Conservation (phyloP, 331 rosid genomes). For the Ulmus americana region DNA sequence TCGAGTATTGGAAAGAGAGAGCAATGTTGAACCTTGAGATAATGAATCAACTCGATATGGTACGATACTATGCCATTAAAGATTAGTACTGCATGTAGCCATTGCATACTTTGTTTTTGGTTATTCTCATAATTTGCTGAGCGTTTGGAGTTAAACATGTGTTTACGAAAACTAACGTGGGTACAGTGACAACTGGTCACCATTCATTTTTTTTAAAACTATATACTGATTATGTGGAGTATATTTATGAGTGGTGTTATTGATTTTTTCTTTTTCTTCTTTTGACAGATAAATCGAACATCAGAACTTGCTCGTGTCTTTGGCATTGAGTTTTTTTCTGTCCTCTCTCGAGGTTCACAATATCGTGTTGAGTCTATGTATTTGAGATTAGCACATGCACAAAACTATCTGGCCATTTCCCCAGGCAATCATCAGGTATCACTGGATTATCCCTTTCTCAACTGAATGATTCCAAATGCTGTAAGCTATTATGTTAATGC, state of each 20-base stretch:
- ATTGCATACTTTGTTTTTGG: too few relatives aligned
- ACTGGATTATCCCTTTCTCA: constrained; percentile 20
- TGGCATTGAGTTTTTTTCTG: constrained; percentile 95
- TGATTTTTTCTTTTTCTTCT: neutral
- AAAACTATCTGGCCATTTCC: constrained; percentile 82
- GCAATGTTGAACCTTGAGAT: constrained; percentile 76
- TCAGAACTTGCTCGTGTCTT: constrained; percentile 97
- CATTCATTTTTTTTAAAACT: too few relatives aligned
- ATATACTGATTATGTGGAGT: constrained; percentile 4
- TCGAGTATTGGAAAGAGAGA: constrained; percentile 55
- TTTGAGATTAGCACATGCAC: constrained; percentile 83
- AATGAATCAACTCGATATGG: constrained; percentile 81
- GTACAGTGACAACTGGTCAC: too few relatives aligned
- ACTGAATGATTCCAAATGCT: constrained; percentile 3
- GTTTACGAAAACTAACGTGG: too few relatives aligned
- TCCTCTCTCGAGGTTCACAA: constrained; percentile 95
- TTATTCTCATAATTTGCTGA: too few relatives aligned
- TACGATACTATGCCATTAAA: constrained; percentile 16
- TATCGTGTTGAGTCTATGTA: constrained; percentile 95
- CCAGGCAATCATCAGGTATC: constrained; percentile 85
- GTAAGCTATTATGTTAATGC: neutral
- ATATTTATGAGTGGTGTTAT: constrained; percentile 9
- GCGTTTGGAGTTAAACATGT: too few relatives aligned
- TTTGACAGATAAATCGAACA: constrained; percentile 80
- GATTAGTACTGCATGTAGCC: too few relatives aligned